phyloP scores from a whole-genome alignment of 352 stramenopile genomes.

The Globisporangium middletonii region DNA sequence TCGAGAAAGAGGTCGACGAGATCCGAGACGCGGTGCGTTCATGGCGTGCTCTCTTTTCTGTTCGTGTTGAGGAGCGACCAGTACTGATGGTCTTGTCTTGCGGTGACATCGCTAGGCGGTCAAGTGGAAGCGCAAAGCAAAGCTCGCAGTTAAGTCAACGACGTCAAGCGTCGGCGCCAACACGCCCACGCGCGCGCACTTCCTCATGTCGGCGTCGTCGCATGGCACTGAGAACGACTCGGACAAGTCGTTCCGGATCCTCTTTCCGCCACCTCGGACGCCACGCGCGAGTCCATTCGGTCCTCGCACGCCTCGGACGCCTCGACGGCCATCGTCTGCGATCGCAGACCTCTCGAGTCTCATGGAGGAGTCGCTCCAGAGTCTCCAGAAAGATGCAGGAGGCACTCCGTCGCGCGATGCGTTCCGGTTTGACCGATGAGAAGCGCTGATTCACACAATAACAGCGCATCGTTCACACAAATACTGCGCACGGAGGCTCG shows the following conservation, averaged over 20 bases:
- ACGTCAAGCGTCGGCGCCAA: constrained; percentile 15
- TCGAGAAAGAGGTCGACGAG: constrained; percentile 61
- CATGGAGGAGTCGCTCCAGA: constrained; percentile 73
- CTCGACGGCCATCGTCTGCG: constrained; percentile 44
- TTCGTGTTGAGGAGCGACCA: neutral
- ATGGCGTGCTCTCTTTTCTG: neutral
- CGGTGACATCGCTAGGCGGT: constrained; percentile 8
- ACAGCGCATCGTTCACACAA: neutral
- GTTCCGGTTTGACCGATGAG: constrained; percentile 5
- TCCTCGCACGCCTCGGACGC: constrained; percentile 8
- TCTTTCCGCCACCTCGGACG: constrained; percentile 30
- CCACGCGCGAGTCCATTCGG: neutral
- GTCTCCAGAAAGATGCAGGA: constrained; percentile 43
- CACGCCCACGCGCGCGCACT: constrained; percentile 26
- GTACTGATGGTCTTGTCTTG: constrained; percentile 2
- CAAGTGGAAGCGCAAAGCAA: constrained; percentile 75
- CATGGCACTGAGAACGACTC: constrained; percentile 54
- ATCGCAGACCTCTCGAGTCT: constrained; percentile 73
- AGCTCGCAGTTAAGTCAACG: constrained; percentile 36
- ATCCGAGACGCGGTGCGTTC: constrained; percentile 43
- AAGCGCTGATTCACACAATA: neutral
- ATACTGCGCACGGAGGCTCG: neutral
- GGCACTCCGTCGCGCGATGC: neutral
- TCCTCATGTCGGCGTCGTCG: constrained; percentile 51
- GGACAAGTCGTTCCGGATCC: constrained; percentile 46